Evolutionary conservation across 768 basidiomycete species (phyloP).

Genomic region (Asterophora parasitica): DNA sequence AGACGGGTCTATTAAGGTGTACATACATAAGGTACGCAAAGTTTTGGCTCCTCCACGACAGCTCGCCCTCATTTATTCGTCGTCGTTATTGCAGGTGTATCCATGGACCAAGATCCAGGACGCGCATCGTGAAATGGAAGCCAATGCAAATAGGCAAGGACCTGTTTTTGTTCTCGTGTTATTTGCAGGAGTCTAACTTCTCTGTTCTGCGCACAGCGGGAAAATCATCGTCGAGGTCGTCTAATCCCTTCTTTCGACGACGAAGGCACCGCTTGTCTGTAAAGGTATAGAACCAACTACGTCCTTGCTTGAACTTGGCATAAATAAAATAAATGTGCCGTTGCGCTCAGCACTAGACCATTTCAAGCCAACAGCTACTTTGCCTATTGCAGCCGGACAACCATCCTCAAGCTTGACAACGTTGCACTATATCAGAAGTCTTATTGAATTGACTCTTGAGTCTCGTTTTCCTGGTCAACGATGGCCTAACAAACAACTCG

Average conservation of each 20-base stretch:
- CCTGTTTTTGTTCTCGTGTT: background rate
- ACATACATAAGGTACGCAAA: constrained; percentile 66
- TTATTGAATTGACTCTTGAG: too few species aligned
- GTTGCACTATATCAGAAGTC: too few species aligned
- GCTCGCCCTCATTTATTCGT: background rate
- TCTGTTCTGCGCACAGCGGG: constrained; percentile 29
- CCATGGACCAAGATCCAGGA: constrained; percentile 74
- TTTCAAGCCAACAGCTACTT: too few species aligned
- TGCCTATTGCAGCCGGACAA: too few species aligned
- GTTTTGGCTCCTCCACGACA: constrained; percentile 4
- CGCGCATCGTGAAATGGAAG: constrained; percentile 84
- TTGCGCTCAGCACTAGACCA: too few species aligned
- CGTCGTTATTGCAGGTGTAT: constrained; percentile 52
- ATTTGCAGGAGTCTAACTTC: constrained; percentile 1
- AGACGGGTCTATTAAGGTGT: constrained; percentile 59
- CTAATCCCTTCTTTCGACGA: constrained; percentile 9
- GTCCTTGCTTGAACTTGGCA: too few species aligned
- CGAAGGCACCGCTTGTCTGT: too few species aligned
- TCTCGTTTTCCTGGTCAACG: too few species aligned
- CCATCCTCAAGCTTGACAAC: too few species aligned
- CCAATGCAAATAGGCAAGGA: constrained; percentile 48
- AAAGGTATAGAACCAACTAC: too few species aligned
- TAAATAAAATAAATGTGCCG: too few species aligned
- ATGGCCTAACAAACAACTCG: too few species aligned
- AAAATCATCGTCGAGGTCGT: constrained; percentile 43